These are phyloP conservation scores for Aphanomyces stellatus DNA, from an alignment of 352 stramenopile genomes.

Conservation along the genomic window DNA sequence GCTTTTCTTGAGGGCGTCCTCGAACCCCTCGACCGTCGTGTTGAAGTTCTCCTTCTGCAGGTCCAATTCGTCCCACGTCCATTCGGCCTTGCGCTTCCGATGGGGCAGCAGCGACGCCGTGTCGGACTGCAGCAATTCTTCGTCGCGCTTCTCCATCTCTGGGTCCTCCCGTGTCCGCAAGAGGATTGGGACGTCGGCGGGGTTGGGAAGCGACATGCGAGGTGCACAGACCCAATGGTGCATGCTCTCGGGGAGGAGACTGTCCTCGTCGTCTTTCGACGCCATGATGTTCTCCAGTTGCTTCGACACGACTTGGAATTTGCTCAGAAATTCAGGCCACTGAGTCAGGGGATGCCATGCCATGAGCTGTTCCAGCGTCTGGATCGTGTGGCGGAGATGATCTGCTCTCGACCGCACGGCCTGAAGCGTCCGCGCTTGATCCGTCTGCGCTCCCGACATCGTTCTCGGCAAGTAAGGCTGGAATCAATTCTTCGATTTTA, in stretches of 20 bases:
- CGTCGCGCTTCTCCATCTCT: slow-evolving; percentile 78
- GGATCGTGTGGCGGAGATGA: slow-evolving; percentile 69
- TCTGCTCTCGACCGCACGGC: slow-evolving; percentile 74
- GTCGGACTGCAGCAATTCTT: slow-evolving; percentile 50
- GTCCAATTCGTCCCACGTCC: slow-evolving; percentile 54
- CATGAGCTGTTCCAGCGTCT: slow-evolving; percentile 64
- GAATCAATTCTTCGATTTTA: background rate
- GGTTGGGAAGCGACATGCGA: slow-evolving; percentile 73
- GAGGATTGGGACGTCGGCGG: slow-evolving; percentile 64
- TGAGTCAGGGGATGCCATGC: slow-evolving; percentile 73
- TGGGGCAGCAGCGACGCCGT: slow-evolving; percentile 30
- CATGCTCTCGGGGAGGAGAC: slow-evolving; percentile 58
- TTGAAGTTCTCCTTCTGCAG: slow-evolving; percentile 60
- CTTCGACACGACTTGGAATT: slow-evolving; percentile 83
- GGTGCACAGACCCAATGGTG: slow-evolving; percentile 79
- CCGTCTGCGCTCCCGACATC: slow-evolving; percentile 20
- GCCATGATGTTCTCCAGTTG: slow-evolving; percentile 75
- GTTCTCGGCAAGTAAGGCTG: background rate
- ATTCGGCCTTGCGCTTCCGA: slow-evolving; percentile 27
- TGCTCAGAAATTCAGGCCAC: slow-evolving; percentile 72
- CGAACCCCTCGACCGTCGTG: slow-evolving; percentile 62
- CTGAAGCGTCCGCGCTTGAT: slow-evolving; percentile 68
- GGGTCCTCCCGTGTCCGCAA: slow-evolving; percentile 73
- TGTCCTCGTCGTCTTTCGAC: slow-evolving; percentile 46
- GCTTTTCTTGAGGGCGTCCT: slow-evolving; percentile 80